phyloP scores from a whole-genome alignment of 352 stramenopile species.

The Phytophthora nicotianae region DNA sequence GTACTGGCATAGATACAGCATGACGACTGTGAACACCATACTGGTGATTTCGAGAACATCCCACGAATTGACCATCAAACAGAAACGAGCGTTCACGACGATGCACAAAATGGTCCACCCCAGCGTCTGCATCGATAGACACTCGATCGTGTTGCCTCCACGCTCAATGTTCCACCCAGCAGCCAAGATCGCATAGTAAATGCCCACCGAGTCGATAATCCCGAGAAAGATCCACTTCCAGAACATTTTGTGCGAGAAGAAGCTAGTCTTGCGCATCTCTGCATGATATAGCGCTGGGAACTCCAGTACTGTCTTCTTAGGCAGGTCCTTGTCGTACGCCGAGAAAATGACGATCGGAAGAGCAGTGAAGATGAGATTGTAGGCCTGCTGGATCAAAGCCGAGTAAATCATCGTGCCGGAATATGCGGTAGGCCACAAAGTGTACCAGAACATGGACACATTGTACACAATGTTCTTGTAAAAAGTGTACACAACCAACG shows the following conservation, averaged over 20 bases:
- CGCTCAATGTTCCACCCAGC: conserved; percentile 63
- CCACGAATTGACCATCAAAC: conserved; percentile 84
- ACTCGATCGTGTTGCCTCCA: conserved; percentile 61
- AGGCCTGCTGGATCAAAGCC: conserved; percentile 88
- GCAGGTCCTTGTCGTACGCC: conserved; percentile 82
- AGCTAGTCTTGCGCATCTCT: conserved; percentile 51
- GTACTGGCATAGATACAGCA: conserved; percentile 73
- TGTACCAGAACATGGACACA: conserved; percentile 92
- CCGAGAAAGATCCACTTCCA: conserved; percentile 86
- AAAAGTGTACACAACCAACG: conserved; percentile 91
- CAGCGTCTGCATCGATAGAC: conserved; percentile 63
- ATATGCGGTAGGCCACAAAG: conserved; percentile 86
- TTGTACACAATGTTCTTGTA: conserved; percentile 94
- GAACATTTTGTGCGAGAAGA: conserved; percentile 85
- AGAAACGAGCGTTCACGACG: conserved; percentile 79
- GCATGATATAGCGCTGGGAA: conserved; percentile 77
- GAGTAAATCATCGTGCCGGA: conserved; percentile 91
- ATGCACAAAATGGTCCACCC: conserved; percentile 82
- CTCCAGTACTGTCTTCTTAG: conserved; percentile 63
- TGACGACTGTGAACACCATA: conserved; percentile 59
- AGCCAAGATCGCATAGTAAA: conserved; percentile 68
- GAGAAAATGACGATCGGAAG: conserved; percentile 92
- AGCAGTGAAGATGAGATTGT: conserved; percentile 96
- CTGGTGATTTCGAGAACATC: conserved; percentile 62
- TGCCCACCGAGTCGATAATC: conserved; percentile 77